Evolutionary conservation across 78 protist species (phyloP).

Genomic region (Creolimax fragrantissima): DNA sequence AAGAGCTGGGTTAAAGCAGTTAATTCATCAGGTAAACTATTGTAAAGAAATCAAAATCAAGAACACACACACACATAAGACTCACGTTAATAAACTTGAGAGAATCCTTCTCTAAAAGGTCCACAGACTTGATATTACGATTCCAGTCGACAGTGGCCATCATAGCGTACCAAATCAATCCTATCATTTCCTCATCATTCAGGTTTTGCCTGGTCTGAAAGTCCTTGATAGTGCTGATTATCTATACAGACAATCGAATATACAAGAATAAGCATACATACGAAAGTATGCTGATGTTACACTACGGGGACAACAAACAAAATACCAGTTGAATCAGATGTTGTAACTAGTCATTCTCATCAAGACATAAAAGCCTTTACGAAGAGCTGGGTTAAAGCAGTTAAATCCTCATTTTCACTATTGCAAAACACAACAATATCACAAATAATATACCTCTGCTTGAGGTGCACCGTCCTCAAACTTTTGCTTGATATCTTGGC

Average conservation of each 20-base stretch:
- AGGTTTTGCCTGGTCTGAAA: not conserved
- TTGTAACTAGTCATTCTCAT: no score
- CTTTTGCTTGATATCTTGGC: not conserved
- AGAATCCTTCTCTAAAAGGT: conserved; percentile 14
- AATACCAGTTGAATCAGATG: no score
- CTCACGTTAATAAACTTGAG: not conserved
- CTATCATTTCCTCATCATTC: not conserved
- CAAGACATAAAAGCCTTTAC: no score
- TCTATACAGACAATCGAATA: no score
- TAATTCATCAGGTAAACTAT: not conserved
- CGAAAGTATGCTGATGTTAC: no score
- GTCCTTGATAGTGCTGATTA: not conserved
- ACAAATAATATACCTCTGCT: conserved; percentile 8
- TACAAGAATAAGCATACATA: no score
- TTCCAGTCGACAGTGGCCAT: conserved; percentile 18
- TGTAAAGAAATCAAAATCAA: not conserved
- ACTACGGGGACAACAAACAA: no score
- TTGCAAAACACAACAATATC: not conserved
- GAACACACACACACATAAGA: not conserved
- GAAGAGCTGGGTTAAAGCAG: no score
- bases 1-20: no score
- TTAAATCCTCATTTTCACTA: not conserved
- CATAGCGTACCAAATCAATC: not conserved
- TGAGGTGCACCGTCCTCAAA: not conserved
- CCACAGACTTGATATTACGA: not conserved